Evolutionary conservation across 495 filamentous ascomycete genomes (phyloP), one percentile per base, ranked within the genome.

Genomic region (Aspergillus bridgeri): DNA sequence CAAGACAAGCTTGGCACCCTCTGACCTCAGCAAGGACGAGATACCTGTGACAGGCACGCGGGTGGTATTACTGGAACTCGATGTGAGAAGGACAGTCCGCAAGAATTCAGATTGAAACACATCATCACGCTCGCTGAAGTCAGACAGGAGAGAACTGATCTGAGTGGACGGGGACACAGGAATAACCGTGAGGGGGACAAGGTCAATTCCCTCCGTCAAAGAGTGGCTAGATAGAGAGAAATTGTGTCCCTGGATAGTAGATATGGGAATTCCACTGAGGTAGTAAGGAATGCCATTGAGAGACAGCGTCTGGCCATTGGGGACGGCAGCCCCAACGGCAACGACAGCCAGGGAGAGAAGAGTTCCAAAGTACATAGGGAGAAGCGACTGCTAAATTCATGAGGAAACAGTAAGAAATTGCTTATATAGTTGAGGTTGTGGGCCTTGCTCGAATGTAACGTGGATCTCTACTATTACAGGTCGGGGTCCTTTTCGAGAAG

Each of bases 211-310:
- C 15, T 48, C 51, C 13, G 42, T 48, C 51, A 66, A 56, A 51
- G 66, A 43, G 6, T 46, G 63, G 43, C 62, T 57, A 22, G 67
- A 63, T 33, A 69, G 58, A 58, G 58, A 68, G 22, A 61, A 63
- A 2, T 66, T 63, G 51, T 55, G 25, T 0, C 38, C 38, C 4
- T 42, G 3, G 2, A 69, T 29, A 6, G 7, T 55, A 3, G 66
- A 66, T 7, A 66, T 57, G 6, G 61, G 38, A 46, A 59, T 52
- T 6, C 61, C 61, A 24, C 61, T 65, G 17, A 75, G 62, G 51
- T 72, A 81, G 56, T 79, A 81, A 18, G 69, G 58, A 29, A 81
- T 66, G 24, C 67, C 66, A 61, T 80, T 71, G 47, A 81, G 49
- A 1, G 61, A 62, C 18, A 78, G 66, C 0, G 78, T 71, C 9